Evolutionary conservation across 169 alveolate species (phyloP).

Genomic region (Plasmodium billcollinsi): DNA sequence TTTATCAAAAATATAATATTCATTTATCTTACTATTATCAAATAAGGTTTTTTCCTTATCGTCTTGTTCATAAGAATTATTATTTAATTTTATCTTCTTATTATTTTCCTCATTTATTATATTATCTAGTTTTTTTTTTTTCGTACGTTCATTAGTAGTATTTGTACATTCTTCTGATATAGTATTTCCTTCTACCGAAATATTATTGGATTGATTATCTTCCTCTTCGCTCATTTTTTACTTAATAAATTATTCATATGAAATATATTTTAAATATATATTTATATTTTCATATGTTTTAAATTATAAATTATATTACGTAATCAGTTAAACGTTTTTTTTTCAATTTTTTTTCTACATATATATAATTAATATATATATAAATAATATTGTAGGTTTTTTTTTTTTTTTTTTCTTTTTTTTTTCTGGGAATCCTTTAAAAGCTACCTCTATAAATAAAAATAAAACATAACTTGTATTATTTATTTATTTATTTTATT

Average conservation of each 20-base stretch:
- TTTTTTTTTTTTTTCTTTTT: too few relatives aligned
- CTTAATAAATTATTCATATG: neutral
- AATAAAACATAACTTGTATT: too few relatives aligned
- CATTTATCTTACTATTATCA: neutral
- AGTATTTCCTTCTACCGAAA: neutral
- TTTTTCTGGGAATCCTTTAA: too few relatives aligned
- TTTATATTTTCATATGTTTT: too few relatives aligned
- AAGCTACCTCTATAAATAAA: too few relatives aligned
- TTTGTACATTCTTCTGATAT: neutral
- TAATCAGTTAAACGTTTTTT: too few relatives aligned
- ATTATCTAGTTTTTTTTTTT: constrained; percentile 20
- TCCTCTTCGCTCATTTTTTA: constrained; percentile 13
- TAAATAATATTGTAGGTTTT: too few relatives aligned
- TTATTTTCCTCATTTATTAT: constrained; percentile 22
- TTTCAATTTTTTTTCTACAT: too few relatives aligned
- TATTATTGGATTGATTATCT: constrained; percentile 8
- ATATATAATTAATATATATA: too few relatives aligned
- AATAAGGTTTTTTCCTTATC: neutral
- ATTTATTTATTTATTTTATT: too few relatives aligned
- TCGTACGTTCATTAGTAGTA: constrained; percentile 6
- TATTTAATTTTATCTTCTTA: constrained; percentile 18
- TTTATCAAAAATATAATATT: neutral
- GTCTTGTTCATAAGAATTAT: constrained; percentile 9
- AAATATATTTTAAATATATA: too few relatives aligned
- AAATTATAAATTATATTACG: too few relatives aligned